Evolutionary conservation across 306 rosid species (phyloP).

Genomic region (Phaseolus lunatus): DNA sequence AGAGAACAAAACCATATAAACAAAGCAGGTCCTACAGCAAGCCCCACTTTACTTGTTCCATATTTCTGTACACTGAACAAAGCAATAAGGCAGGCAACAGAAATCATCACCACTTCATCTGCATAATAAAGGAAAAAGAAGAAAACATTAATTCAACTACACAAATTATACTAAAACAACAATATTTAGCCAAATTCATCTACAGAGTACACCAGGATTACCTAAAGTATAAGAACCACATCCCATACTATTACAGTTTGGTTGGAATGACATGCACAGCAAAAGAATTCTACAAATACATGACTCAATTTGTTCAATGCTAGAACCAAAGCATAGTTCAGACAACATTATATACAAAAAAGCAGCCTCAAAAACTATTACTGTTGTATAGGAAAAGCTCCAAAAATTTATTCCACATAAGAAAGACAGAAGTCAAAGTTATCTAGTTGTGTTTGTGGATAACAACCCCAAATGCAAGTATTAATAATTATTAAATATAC

Average conservation of each 20-base stretch:
- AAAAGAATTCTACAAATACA: constrained; percentile 7
- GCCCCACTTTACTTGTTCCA: constrained; percentile 98
- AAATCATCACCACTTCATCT: constrained; percentile 89
- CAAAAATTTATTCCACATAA: constrained; percentile 2
- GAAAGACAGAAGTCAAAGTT: constrained; percentile 24
- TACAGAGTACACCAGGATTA: constrained; percentile 20
- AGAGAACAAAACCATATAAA: constrained; percentile 92
- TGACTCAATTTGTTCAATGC: constrained; percentile 11
- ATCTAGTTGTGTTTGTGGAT: not conserved
- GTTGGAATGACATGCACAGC: constrained; percentile 23
- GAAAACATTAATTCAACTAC: constrained; percentile 33
- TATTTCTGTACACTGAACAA: constrained; percentile 94
- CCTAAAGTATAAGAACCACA: constrained; percentile 15
- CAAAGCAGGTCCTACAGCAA: constrained; percentile 94
- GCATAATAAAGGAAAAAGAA: constrained; percentile 55
- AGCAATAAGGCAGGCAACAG: constrained; percentile 84
- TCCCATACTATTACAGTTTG: constrained; percentile 9
- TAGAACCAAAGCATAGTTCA: constrained; percentile 30
- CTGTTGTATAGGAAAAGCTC: constrained; percentile 15
- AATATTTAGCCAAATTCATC: constrained; percentile 29
- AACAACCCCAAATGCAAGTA: constrained; percentile 39
- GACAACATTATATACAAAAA: constrained; percentile 19
- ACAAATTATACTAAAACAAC: constrained; percentile 1
- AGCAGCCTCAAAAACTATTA: constrained; percentile 1
- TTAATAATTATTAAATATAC: constrained; percentile 1